Evolutionary conservation across 805 yeast species (phyloP).

Genomic region (Schwanniomyces pseudopolymorphus): DNA sequence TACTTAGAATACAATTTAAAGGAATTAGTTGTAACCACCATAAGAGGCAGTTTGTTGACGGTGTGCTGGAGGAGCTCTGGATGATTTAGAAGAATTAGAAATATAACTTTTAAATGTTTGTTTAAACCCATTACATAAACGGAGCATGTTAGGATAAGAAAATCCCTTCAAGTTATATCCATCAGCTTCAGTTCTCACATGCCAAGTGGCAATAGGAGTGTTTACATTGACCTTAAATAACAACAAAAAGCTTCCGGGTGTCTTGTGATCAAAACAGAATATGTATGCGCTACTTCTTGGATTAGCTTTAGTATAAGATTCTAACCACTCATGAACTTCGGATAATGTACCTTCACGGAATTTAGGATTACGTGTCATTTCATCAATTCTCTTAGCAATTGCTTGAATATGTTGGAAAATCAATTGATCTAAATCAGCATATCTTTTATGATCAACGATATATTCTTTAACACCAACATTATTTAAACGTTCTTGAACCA

Average conservation of each 20-base stretch:
- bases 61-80: constrained; percentile 15
- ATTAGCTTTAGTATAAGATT: constrained; percentile 86
- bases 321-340: constrained; percentile 84
- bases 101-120: constrained; percentile 46
- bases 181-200: constrained; percentile 83
- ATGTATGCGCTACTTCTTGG: constrained; percentile 88
- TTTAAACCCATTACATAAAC: constrained; percentile 94
- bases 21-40: constrained; percentile 24
- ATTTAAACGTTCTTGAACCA: constrained; percentile 72
- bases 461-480: constrained; percentile 55
- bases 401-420: constrained; percentile 84
- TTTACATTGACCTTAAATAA: constrained; percentile 78
- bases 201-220: constrained; percentile 77
- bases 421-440: constrained; percentile 90
- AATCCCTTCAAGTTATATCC: constrained; percentile 81
- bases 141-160: constrained; percentile 84
- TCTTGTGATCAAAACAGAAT: constrained; percentile 84
- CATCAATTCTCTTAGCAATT: constrained; percentile 77
- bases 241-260: constrained; percentile 91
- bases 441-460: constrained; percentile 67
- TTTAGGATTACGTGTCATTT: constrained; percentile 83
- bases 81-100: constrained; percentile 15
- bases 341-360: constrained; percentile 76
- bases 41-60: constrained; percentile 15
- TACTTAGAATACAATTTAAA: constrained; percentile 2